A percentile compares a stretch with the other conserved stretches of the same genome.
Conservation (phyloP, 208 protist genomes). For the Paratrypanosoma confusum region DNA sequence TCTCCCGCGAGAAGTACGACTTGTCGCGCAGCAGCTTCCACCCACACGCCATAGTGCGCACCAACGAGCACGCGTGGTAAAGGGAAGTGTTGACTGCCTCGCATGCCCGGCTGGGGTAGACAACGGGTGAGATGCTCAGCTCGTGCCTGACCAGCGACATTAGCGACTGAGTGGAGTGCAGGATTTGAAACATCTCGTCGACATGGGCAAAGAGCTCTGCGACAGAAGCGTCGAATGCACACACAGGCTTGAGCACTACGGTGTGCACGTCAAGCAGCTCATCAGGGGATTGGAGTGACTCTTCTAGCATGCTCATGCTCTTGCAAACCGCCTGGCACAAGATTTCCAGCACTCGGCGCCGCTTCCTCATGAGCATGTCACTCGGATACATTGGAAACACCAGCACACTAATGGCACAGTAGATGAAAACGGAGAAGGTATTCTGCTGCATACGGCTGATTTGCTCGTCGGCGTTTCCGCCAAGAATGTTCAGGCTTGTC, state of each 20-base stretch:
- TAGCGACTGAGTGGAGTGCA: slow-evolving; percentile 59
- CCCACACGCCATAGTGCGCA: slow-evolving; percentile 76
- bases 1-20: slow-evolving; percentile 26
- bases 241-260: slow-evolving; percentile 30
- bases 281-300: slow-evolving; percentile 18
- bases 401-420: slow-evolving; percentile 63
- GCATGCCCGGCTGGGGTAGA: slow-evolving; percentile 71
- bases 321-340: slow-evolving; percentile 37
- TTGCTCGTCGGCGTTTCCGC: slow-evolving; percentile 47
- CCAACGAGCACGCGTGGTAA: slow-evolving; percentile 64
- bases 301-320: slow-evolving; percentile 50
- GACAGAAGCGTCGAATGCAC: slow-evolving; percentile 25
- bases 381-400: slow-evolving; percentile 67
- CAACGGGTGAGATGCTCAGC: slow-evolving; percentile 44
- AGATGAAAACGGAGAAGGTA: slow-evolving; percentile 86
- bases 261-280: slow-evolving; percentile 4
- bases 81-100: slow-evolving; percentile 47
- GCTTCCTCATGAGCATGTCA: slow-evolving; percentile 63
- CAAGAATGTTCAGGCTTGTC: slow-evolving; percentile 44
- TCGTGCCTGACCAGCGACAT: slow-evolving; percentile 73
- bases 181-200: slow-evolving; percentile 30
- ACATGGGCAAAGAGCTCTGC: slow-evolving; percentile 45
- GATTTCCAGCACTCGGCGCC: slow-evolving; percentile 52
- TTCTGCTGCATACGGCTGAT: slow-evolving; percentile 83
- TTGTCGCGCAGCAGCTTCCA: slow-evolving; percentile 76